A percentile compares a stretch with the other conserved stretches of the same genome.
These are phyloP conservation scores for Diaporthe sp. DNA, from an alignment of 2,329 filamentous ascomycete species.

Conservation along the genomic window DNA sequence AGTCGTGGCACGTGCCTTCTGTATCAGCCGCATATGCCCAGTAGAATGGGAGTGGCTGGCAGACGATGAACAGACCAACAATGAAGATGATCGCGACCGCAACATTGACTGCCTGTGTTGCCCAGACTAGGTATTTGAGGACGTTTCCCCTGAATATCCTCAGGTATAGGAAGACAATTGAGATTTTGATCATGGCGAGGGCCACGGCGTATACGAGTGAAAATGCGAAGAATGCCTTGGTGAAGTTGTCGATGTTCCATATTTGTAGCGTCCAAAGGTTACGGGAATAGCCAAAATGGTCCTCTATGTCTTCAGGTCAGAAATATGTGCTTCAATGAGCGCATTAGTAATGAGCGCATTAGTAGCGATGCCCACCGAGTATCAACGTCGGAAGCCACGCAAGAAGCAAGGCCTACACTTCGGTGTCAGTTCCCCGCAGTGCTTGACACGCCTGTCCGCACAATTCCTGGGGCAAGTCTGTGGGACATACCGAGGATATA, in stretches of 20 bases:
- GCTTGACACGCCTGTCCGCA: neutral
- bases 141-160: neutral
- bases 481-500: neutral
- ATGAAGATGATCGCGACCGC: constrained; percentile 18
- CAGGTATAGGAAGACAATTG: constrained; percentile 15
- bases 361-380: neutral
- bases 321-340: too few species aligned
- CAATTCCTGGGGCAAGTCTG: neutral
- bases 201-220: neutral
- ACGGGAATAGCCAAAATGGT: constrained; percentile 14
- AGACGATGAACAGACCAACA: neutral
- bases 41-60: neutral
- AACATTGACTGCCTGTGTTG: constrained; percentile 2
- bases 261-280: constrained; percentile 17
- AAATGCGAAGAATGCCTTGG: constrained; percentile 8
- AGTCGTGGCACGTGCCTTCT: neutral
- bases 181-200: constrained; percentile 9
- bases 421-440: neutral
- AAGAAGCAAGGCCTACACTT: neutral
- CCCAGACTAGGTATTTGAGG: neutral
- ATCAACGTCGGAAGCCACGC: constrained; percentile 4
- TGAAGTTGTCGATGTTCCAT: constrained; percentile 21
- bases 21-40: neutral
- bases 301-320: neutral
- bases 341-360: too few species aligned